Percentiles rank a stretch among this genome's conserved stretches.
Conservation (phyloP, 495 filamentous ascomycete genomes). For the Mytilinidion resinicola region DNA sequence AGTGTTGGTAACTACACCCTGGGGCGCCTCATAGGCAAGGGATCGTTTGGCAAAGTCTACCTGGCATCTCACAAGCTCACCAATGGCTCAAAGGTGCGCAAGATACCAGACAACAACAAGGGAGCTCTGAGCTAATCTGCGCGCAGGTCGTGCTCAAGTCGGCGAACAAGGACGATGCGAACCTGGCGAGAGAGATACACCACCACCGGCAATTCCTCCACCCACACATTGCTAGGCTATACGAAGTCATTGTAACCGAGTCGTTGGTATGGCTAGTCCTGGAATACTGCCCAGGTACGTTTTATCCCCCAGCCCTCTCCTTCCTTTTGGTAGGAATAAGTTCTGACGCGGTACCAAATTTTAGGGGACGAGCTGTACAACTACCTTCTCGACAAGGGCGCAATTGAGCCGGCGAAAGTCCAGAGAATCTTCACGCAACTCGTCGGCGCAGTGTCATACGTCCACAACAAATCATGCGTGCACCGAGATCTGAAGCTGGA, state of each 20-base stretch:
- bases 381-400: conserved; percentile 80
- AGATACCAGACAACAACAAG: not conserved
- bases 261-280: conserved; percentile 89
- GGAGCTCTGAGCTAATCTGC: conserved; percentile 11
- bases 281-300: conserved; percentile 90
- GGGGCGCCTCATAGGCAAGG: conserved; percentile 89
- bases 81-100: conserved; percentile 89
- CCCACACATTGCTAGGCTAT: conserved; percentile 91
- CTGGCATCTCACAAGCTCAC: conserved; percentile 94
- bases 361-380: conserved; percentile 95
- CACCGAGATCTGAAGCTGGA: conserved; percentile 96
- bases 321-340: not conserved
- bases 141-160: conserved; percentile 92
- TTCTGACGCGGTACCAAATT: conserved; percentile 3
- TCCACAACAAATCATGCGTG: conserved; percentile 91
- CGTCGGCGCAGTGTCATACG: conserved; percentile 90
- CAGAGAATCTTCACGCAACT: conserved; percentile 94
- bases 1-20: conserved; percentile 92
- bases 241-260: conserved; percentile 97
- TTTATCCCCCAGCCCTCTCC: not conserved
- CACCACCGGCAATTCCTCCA: conserved; percentile 97
- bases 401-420: conserved; percentile 78
- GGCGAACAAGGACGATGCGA: conserved; percentile 89
- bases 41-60: conserved; percentile 97
- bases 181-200: conserved; percentile 94